phyloP scores from a whole-genome alignment of 2,329 filamentous ascomycete genomes.

The Trichoderma sp. region DNA sequence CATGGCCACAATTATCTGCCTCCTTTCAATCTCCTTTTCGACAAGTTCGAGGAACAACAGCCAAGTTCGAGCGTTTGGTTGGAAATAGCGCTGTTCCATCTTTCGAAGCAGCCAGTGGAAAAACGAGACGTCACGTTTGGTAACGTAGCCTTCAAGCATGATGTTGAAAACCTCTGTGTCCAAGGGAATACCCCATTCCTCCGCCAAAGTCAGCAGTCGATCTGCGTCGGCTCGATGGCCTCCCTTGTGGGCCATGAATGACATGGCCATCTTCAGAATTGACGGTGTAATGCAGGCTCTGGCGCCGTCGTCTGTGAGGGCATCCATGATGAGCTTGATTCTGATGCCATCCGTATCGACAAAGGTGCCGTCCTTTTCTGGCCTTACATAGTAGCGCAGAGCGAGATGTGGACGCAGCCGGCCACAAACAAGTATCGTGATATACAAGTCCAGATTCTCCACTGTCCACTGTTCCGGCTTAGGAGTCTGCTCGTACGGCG shows the following conservation, averaged over 20 bases:
- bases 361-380: constrained; percentile 28
- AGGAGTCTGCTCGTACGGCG: constrained; percentile 40
- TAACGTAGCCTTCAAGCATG: constrained; percentile 42
- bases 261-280: constrained; percentile 45
- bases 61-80: constrained; percentile 49
- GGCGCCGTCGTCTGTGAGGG: constrained; percentile 39
- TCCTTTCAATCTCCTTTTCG: constrained; percentile 55
- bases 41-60: constrained; percentile 51
- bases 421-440: constrained; percentile 41
- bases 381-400: constrained; percentile 36
- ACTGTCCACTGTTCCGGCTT: constrained; percentile 43
- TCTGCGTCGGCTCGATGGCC: constrained; percentile 37
- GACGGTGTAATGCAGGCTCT: constrained; percentile 37
- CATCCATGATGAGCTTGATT: constrained; percentile 38
- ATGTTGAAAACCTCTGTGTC: constrained; percentile 50
- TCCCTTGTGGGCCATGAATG: constrained; percentile 39
- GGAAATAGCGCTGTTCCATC: constrained; percentile 41
- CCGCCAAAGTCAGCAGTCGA: constrained; percentile 39
- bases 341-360: constrained; percentile 41
- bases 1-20: constrained; percentile 48
- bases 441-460: constrained; percentile 42
- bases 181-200: constrained; percentile 39
- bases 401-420: constrained; percentile 35
- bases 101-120: constrained; percentile 42
- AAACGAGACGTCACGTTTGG: constrained; percentile 39